Evolutionary conservation across 805 yeast species (phyloP).

Genomic region (Lipomyces yamanashiensis): DNA sequence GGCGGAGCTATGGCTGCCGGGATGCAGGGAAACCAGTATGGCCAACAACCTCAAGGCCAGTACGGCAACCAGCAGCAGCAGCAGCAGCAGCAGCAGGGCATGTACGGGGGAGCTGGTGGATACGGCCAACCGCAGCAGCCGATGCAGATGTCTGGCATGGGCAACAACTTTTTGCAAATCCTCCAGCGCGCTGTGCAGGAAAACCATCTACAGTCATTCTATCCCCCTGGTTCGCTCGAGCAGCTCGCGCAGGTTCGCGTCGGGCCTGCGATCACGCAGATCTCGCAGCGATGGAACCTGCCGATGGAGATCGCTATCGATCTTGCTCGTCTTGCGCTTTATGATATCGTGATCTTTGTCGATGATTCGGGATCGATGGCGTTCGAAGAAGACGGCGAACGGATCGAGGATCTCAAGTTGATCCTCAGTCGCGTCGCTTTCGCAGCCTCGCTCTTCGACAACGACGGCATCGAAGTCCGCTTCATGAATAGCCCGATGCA

Average conservation of each 20-base stretch:
- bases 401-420: constrained; percentile 43
- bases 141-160: constrained; percentile 4
- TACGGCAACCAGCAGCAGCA: constrained; percentile 7
- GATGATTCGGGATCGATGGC: constrained; percentile 47
- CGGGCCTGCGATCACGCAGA: constrained; percentile 29
- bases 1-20: constrained; percentile 1
- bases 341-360: constrained; percentile 42
- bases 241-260: constrained; percentile 39
- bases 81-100: neutral
- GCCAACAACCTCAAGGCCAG: constrained; percentile 9
- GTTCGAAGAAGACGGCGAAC: constrained; percentile 43
- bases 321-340: constrained; percentile 42
- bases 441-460: constrained; percentile 42
- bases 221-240: constrained; percentile 42
- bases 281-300: constrained; percentile 40
- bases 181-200: constrained; percentile 40
- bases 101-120: constrained; percentile 10
- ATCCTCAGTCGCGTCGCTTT: constrained; percentile 40
- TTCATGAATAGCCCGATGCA: constrained; percentile 41
- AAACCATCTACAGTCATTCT: constrained; percentile 40
- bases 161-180: constrained; percentile 31
- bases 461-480: constrained; percentile 43
- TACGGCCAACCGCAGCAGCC: constrained; percentile 15
- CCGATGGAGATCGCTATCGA: constrained; percentile 43
- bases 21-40: constrained; percentile 14